These are phyloP conservation scores for Zygosaccharomyces siamensis DNA, from an alignment of 805 yeast species.

Conservation along the genomic window DNA sequence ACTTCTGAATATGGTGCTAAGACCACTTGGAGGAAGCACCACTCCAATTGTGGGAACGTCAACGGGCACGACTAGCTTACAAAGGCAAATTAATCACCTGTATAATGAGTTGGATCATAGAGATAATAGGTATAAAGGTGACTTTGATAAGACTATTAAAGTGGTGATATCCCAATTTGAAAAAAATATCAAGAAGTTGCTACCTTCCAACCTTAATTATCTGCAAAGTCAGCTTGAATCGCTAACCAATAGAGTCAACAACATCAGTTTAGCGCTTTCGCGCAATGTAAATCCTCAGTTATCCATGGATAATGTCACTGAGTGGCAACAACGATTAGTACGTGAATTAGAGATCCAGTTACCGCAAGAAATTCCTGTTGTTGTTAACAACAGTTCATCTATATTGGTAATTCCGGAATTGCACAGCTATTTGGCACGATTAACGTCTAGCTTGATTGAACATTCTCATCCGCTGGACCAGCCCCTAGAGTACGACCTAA, in stretches of 20 bases:
- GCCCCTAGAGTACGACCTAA: constrained; percentile 24
- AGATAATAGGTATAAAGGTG: constrained; percentile 23
- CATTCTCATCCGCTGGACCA: constrained; percentile 5
- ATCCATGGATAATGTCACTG: constrained; percentile 23
- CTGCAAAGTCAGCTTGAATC: constrained; percentile 23
- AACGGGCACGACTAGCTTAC: constrained; percentile 14
- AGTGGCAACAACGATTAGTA: constrained; percentile 21
- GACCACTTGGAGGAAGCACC: constrained; percentile 1
- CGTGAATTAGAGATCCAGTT: constrained; percentile 19
- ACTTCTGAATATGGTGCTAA: background rate
- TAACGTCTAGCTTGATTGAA: constrained; percentile 17
- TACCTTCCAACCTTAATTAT: constrained; percentile 26
- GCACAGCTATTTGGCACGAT: constrained; percentile 21
- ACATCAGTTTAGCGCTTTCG: constrained; percentile 13
- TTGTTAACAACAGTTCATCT: constrained; percentile 23
- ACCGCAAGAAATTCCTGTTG: constrained; percentile 33
- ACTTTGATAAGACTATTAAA: constrained; percentile 30
- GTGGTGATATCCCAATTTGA: constrained; percentile 32
- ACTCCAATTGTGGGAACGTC: constrained; percentile 1
- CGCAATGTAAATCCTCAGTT: constrained; percentile 6
- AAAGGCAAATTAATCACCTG: constrained; percentile 30
- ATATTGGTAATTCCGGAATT: constrained; percentile 32
- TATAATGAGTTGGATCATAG: constrained; percentile 26
- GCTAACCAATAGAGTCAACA: constrained; percentile 21
- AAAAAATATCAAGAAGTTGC: constrained; percentile 27